These are phyloP conservation scores for Aphanomyces invadans DNA, from an alignment of 352 stramenopile genomes.

Conservation along the genomic window DNA sequence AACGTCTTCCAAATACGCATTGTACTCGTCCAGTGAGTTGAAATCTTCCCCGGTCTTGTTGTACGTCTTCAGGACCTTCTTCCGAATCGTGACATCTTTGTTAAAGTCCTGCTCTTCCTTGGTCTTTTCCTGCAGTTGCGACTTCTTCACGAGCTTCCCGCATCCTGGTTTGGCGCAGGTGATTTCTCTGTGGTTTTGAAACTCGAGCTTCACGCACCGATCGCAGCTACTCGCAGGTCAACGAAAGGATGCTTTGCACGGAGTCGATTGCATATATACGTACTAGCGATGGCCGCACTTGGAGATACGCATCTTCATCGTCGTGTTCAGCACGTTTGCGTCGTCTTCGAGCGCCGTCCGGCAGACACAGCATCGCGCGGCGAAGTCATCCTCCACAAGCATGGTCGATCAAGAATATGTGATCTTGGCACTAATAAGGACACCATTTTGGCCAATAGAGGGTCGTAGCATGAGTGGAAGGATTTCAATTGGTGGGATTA, in stretches of 20 bases:
- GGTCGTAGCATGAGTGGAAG: too few species aligned
- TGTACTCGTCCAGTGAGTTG: slow-evolving; percentile 79
- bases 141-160: slow-evolving; percentile 83
- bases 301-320: slow-evolving; percentile 89
- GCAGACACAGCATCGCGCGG: slow-evolving; percentile 82
- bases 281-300: slow-evolving; percentile 86
- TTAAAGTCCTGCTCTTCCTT: slow-evolving; percentile 83
- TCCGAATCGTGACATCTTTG: slow-evolving; percentile 80
- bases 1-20: slow-evolving; percentile 77
- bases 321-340: slow-evolving; percentile 85
- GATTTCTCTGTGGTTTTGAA: slow-evolving; percentile 83
- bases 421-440: not conserved
- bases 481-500: not conserved
- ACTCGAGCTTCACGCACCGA: slow-evolving; percentile 80
- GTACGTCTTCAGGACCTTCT: slow-evolving; percentile 86
- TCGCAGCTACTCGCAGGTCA: slow-evolving; percentile 48
- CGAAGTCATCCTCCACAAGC: slow-evolving; percentile 52
- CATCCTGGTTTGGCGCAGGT: slow-evolving; percentile 51
- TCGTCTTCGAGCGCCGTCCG: slow-evolving; percentile 78
- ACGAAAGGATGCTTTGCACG: too few species aligned
- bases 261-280: slow-evolving; percentile 25
- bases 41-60: slow-evolving; percentile 86
- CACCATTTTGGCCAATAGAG: slow-evolving; percentile 2
- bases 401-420: slow-evolving; percentile 29
- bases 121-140: slow-evolving; percentile 81